phyloP scores from a whole-genome alignment of 768 basidiomycete species.

The Russula ochroleuca region DNA sequence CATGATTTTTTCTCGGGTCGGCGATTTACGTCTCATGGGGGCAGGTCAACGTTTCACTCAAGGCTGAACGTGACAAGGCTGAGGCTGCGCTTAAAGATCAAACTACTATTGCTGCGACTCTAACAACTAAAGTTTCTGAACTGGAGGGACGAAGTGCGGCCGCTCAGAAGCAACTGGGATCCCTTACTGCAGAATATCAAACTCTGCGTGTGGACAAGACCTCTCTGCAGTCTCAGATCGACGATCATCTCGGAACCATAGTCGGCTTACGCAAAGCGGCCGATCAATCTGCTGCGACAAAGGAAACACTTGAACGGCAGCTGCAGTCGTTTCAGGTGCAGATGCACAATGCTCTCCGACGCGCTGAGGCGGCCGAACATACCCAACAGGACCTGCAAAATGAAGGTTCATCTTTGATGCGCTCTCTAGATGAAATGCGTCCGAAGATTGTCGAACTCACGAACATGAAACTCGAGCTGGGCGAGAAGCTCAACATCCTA shows the following conservation, averaged over 20 bases:
- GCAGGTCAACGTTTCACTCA: constrained; percentile 55
- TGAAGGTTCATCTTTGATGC: constrained; percentile 76
- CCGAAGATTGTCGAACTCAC: constrained; percentile 82
- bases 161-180: constrained; percentile 42
- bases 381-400: constrained; percentile 67
- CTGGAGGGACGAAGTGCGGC: constrained; percentile 43
- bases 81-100: constrained; percentile 44
- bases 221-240: constrained; percentile 45
- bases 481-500: constrained; percentile 57
- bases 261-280: constrained; percentile 58
- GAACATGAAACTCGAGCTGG: constrained; percentile 61
- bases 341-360: constrained; percentile 55
- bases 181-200: constrained; percentile 46
- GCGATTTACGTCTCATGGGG: constrained; percentile 13
- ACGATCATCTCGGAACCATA: constrained; percentile 44
- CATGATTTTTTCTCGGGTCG: neutral
- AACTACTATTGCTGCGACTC: constrained; percentile 44
- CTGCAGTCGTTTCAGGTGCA: constrained; percentile 63
- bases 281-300: constrained; percentile 48
- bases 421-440: constrained; percentile 79
- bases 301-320: constrained; percentile 50
- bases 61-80: constrained; percentile 56
- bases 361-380: constrained; percentile 71
- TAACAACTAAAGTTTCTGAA: constrained; percentile 45
- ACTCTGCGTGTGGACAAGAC: constrained; percentile 47